A percentile compares a stretch with the other conserved stretches of the same genome.
phyloP scores from a whole-genome alignment of 129 eudicot species.

The Centella asiatica region DNA sequence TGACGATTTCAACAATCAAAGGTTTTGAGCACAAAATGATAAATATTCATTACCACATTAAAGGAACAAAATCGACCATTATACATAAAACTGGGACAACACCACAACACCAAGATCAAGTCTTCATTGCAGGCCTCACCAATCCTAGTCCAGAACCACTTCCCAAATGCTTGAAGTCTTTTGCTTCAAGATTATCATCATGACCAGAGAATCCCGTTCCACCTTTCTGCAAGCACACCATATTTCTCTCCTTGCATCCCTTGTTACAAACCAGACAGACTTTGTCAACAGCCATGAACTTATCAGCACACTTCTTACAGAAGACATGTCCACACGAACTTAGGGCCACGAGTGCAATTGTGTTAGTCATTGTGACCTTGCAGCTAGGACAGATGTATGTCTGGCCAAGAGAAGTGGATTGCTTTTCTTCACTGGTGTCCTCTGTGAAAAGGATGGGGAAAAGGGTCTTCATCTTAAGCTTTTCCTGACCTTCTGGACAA shows the following conservation, averaged over 20 bases:
- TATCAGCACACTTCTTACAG: slow-evolving; percentile 85
- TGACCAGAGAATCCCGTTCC: slow-evolving; percentile 92
- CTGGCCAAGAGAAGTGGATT: too few relatives aligned
- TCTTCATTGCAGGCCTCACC: slow-evolving; percentile 87
- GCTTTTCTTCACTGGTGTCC: too few relatives aligned
- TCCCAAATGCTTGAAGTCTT: slow-evolving; percentile 85
- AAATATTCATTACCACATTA: not conserved
- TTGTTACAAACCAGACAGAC: slow-evolving; percentile 87
- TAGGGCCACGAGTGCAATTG: slow-evolving; percentile 58
- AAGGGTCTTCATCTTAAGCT: slow-evolving; percentile 73
- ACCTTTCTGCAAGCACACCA: slow-evolving; percentile 65
- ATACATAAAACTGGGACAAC: not conserved
- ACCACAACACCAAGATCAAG: slow-evolving; percentile 25
- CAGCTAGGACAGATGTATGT: slow-evolving; percentile 79
- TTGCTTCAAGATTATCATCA: slow-evolving; percentile 84
- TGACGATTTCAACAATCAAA: too few relatives aligned
- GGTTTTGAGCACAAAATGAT: not conserved
- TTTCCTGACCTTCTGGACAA: slow-evolving; percentile 89
- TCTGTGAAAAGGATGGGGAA: too few relatives aligned
- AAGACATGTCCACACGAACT: slow-evolving; percentile 91
- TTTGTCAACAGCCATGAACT: slow-evolving; percentile 81
- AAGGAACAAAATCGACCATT: not conserved
- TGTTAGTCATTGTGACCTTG: slow-evolving; percentile 79
- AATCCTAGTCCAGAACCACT: slow-evolving; percentile 92
- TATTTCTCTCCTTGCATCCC: slow-evolving; percentile 68